Evolutionary conservation across 345 rosid species (phyloP), one percentile per base, ranked within the genome.

Genomic region (Camelina neglecta): DNA sequence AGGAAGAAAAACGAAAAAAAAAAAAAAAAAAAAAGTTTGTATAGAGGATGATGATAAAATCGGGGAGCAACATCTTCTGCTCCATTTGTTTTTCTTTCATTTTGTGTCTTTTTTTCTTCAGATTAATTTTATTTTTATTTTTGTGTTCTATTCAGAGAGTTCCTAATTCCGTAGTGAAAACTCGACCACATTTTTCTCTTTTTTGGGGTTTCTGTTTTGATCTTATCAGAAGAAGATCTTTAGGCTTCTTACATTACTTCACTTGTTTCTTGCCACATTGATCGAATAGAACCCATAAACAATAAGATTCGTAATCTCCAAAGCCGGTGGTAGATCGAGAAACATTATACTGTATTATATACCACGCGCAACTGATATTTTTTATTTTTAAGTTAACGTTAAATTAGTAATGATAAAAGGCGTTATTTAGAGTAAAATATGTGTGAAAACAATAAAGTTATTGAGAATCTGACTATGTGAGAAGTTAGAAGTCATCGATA

Each of bases 11-110:
- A 26, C 29, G 29, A 7, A 35, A 35, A 35, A 7, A 35, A 33
- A 42, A 36, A 61, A 73, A 50, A 31, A 60, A 36, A 48, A 31
- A 60, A 36, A 48, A 48, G 74, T 68, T 51, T 76, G 75, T 76
- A 70, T 76, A 76, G 80, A 75, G 69, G 69, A 75, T 54, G 67
- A 60, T 75, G 73, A 60, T 75, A 41, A 56, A 75, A 26, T 75
- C 73, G 69, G 79, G 74, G 79, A 75, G 79, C 70, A 75, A 61
- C 74, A 75, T 75, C 79, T 75, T 75, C 74, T 69, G 79, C 74
- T 75, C 79, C 57, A 60, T 11, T 13, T 75, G 79, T 75, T 75
- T 75, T 41, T 59, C 79, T 69, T 29, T 26, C 73, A 51, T 50
- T 75, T 73, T 74, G 65, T 65, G 39, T 31, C 11, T 51, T 67